phyloP scores from a whole-genome alignment of 1,139 yeast species.

The Lodderomyces pseudojiufengensis region DNA sequence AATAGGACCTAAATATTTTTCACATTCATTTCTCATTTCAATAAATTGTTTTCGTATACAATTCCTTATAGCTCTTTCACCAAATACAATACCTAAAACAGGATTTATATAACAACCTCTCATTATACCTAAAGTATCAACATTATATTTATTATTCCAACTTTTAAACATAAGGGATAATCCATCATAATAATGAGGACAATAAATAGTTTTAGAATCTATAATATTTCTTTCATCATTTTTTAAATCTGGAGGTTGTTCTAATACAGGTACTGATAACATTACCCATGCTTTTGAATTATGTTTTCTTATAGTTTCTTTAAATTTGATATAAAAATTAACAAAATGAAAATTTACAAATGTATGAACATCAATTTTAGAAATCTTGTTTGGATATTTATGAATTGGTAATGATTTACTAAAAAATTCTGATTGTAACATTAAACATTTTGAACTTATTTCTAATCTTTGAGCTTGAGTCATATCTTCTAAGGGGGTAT shows the following conservation, averaged over 20 bases:
- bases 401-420: constrained; percentile 21
- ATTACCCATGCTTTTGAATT: constrained; percentile 52
- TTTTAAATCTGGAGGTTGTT: constrained; percentile 67
- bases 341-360: constrained; percentile 64
- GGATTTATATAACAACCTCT: constrained; percentile 75
- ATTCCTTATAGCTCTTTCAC: constrained; percentile 72
- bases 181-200: constrained; percentile 94
- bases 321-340: constrained; percentile 52
- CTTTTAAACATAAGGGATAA: constrained; percentile 85
- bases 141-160: constrained; percentile 75
- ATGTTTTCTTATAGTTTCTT: constrained; percentile 43
- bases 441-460: constrained; percentile 29
- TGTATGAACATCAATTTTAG: constrained; percentile 45
- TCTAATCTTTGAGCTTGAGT: constrained; percentile 29
- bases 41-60: constrained; percentile 64
- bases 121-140: constrained; percentile 88
- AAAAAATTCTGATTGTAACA: constrained; percentile 32
- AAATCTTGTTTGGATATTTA: constrained; percentile 2
- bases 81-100: constrained; percentile 71
- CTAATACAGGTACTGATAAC: constrained; percentile 81
- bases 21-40: constrained; percentile 63
- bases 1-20: constrained; percentile 52
- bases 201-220: constrained; percentile 64
- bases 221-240: constrained; percentile 47
- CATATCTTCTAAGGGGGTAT: constrained; percentile 17